Base-by-base conservation (phyloP, 345 rosid genomes). In the Litchi chinensis region DNA sequence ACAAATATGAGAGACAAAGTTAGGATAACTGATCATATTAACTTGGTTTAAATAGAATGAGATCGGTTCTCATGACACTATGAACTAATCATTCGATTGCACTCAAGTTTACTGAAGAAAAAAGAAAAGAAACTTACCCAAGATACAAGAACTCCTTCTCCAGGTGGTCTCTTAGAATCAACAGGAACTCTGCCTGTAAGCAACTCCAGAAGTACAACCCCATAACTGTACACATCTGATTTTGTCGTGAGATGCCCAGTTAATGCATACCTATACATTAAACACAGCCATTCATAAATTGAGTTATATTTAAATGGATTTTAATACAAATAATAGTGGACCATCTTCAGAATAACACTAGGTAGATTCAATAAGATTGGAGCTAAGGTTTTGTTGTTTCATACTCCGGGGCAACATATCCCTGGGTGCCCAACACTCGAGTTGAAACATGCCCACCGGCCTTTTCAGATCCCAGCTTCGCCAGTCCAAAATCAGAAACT, bases 141-240 rank as follows among this genome's bases (percentile, higher is more conserved):
- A 32, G 96, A 65, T 16, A 92, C 97, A 44, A 93, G 97, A 82
- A 92, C 90, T 32, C 93, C 94, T 92, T 95, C 97, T 60, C 97
- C 94, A 8, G 89, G 77, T 79, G 94, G 88, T 85, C 97, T 88
- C 85, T 91, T 92, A 86, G 89, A 83, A 85, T 95, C 98, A 16
- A 93, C 92, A 6, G 97, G 97, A 84, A 90, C 94, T 71, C 97
- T 88, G 39, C 99, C 97, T 0, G 97, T 92, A 70, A 96, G 92
- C 86, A 93, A 84, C 89, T 95, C 98, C 78, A 95, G 76, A 76
- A 95, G 90, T 79, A 92, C 99, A 65, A 95, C 94, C 43, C 99
- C 98, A 24, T 91, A 92, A 84, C 97, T 90, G 71, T 92, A 96
- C 22, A 96, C 98, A 85, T 92, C 99, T 79, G 99, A 96, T 86